These are phyloP conservation scores for Ajuga reptans DNA, from an alignment of 305 asterid genomes.

Conservation along the genomic window DNA sequence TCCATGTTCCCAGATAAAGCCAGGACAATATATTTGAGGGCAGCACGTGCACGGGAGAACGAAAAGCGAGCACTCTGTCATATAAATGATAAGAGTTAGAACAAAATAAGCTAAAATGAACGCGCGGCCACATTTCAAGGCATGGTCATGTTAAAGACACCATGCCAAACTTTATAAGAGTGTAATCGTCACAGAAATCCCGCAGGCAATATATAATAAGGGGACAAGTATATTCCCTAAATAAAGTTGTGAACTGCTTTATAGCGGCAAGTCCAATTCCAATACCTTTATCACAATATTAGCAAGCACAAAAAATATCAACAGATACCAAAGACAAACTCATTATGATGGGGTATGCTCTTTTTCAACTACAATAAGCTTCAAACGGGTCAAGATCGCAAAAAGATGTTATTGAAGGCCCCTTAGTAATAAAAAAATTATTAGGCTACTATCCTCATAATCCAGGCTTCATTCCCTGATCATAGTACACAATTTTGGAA, in stretches of 20 bases:
- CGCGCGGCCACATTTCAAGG: slow-evolving; percentile 19
- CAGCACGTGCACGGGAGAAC: slow-evolving; percentile 78
- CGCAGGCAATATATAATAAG: background rate
- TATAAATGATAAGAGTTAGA: slow-evolving; percentile 23
- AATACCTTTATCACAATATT: slow-evolving; percentile 2
- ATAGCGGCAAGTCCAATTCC: slow-evolving; percentile 1
- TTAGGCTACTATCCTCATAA: background rate
- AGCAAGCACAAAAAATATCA: background rate
- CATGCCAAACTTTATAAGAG: slow-evolving; percentile 8
- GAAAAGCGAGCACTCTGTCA: slow-evolving; percentile 67
- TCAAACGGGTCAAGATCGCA: slow-evolving; percentile 10
- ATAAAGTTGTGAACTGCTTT: slow-evolving; percentile 15
- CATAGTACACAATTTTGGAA: background rate
- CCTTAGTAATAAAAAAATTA: background rate
- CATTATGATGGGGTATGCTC: slow-evolving; percentile 8
- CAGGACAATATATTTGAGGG: slow-evolving; percentile 78
- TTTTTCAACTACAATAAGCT: slow-evolving; percentile 8
- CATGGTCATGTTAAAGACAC: slow-evolving; percentile 19
- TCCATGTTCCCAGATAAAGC: slow-evolving; percentile 95
- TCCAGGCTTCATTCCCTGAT: slow-evolving; percentile 2
- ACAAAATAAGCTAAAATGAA: slow-evolving; percentile 15
- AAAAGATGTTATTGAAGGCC: slow-evolving; percentile 6
- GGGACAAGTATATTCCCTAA: background rate
- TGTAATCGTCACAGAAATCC: slow-evolving; percentile 13
- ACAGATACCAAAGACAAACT: slow-evolving; percentile 13